Evolutionary conservation across 2,329 filamentous ascomycete species (phyloP), one percentile per base, ranked within the genome.

Genomic region (Penicillium capsulatum): DNA sequence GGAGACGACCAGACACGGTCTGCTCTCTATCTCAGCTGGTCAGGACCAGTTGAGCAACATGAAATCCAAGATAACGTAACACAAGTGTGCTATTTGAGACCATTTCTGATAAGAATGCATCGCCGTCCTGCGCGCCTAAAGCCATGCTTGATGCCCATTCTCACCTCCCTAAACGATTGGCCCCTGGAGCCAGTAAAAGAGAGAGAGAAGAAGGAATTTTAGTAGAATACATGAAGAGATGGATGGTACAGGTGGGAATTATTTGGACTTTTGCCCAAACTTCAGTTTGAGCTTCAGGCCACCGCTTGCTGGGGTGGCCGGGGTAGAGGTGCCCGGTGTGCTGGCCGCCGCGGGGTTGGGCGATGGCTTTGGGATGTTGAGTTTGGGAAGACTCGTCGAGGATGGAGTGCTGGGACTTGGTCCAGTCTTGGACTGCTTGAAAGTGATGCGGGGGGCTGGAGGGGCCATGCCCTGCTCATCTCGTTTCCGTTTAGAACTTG

Each of bases 261-360:
- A 63, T 55, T 64, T 61, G 29, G 52, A 47, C 44, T 59, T 57
- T 31, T 57, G 51, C 36, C 59, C 60, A 35, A 68, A 53, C 39
- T 66, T 69, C 36, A 69, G 48, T 50, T 70, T 71, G 13, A 71
- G 49, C 47, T 70, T 71, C 34, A 70, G 47, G 22, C 63, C 63
- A 13, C 63, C 58, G 29, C 57, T 57, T 20, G 49, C 47, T 20
- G 59, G 61, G 1, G 58, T 60, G 10, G 59, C 51, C 8, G 64
- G 56, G 3, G 64, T 60, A 15, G 59, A 51, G 17, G 59, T 38
- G 34, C 49, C 38, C 8, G 60, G 51, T 10, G 53, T 53, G 19
- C 48, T 54, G n/a, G 58, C 47, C n/a, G 54, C 44, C 19, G 59
- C 35, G 28, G 58, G 48, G 17, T 55, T 50, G 17, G 63, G 46